These are phyloP conservation scores for Kickxella alabastrina DNA, from an alignment of 192 early-diverging fungal genomes.

Conservation along the genomic window DNA sequence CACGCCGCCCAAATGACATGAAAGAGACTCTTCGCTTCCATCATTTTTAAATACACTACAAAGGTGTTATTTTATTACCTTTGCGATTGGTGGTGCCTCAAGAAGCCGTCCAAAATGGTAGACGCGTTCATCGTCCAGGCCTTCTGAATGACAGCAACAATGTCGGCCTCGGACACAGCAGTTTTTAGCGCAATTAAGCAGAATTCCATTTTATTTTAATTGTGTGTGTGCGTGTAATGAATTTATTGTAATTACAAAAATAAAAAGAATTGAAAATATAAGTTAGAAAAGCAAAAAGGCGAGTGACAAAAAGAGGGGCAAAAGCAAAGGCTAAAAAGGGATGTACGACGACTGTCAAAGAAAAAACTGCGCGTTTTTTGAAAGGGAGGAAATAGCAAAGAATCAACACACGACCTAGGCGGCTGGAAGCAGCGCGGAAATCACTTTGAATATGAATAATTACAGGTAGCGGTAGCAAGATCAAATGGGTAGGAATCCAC, in stretches of 20 bases:
- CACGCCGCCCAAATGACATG: neutral
- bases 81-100: slow-evolving; percentile 19
- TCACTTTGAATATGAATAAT: neutral
- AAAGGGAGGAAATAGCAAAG: too few species aligned
- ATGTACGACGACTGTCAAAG: too few species aligned
- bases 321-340: too few species aligned
- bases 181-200: slow-evolving; percentile 10
- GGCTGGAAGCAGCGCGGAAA: neutral
- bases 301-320: too few species aligned
- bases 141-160: slow-evolving; percentile 13
- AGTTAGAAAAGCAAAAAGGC: too few species aligned
- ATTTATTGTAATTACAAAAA: neutral
- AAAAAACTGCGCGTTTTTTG: too few species aligned
- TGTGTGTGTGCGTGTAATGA: neutral
- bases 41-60: too few species aligned
- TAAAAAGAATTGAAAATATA: neutral
- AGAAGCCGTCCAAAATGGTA: slow-evolving; percentile 41
- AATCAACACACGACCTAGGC: too few species aligned
- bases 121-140: slow-evolving; percentile 19
- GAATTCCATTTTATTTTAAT: slow-evolving; percentile 14
- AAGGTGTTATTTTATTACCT: too few species aligned
- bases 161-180: slow-evolving; percentile 5
- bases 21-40: neutral
- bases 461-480: too few species aligned
- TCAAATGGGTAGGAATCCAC: too few species aligned